Evolutionary conservation across 2,329 filamentous ascomycete genomes (phyloP), one percentile per base, ranked within the genome.

Genomic region (Fusarium torulosum): DNA sequence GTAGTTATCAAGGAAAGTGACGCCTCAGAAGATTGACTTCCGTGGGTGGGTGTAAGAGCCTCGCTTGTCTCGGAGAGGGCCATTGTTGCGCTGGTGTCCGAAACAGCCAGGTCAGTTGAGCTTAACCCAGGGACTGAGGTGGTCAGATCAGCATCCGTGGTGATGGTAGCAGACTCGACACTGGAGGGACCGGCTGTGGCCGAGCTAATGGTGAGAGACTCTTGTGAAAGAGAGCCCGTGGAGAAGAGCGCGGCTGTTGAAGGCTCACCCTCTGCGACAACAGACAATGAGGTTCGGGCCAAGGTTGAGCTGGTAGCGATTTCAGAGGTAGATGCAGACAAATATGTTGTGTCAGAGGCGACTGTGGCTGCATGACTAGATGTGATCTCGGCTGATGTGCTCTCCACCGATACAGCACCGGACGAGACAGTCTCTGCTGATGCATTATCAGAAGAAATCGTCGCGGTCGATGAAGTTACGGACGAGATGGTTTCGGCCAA

Each of bases 1-100:
- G 66, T 45, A 2, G 56, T 61, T 27, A 62, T 56, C 2, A 52
- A 49, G 9, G 51, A 58, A 21, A 35, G n/a, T 41, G 45, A 57
- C 13, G 56, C 35, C n/a, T 54, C 43, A 3, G 38, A 62, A n/a
- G 43, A 55, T n/a, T 47, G 50, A 8, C 3, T 40, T 11, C n/a
- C 50, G 13, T 15, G 21, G 4, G 57, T 49, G 2, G 38, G 23
- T 14, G 21, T 44, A 25, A 38, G 13, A 7, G 29, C 15, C n/a
- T 41, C 46, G 27, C 35, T 61, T 6, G 57, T 44, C 21, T 44
- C 57, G 13, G 31, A 23, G 2, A 10, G 33, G 13, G 2, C 7
- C 10, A 7, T 4, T 4, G 43, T 25, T 3, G 27, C 33, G 10
- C 40, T 40, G 3, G 37, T 21, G 15, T 62, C 59, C 3, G 20